Conservation (phyloP, 2,329 filamentous ascomycete genomes). For the Gaeumannomyces tritici region DNA sequence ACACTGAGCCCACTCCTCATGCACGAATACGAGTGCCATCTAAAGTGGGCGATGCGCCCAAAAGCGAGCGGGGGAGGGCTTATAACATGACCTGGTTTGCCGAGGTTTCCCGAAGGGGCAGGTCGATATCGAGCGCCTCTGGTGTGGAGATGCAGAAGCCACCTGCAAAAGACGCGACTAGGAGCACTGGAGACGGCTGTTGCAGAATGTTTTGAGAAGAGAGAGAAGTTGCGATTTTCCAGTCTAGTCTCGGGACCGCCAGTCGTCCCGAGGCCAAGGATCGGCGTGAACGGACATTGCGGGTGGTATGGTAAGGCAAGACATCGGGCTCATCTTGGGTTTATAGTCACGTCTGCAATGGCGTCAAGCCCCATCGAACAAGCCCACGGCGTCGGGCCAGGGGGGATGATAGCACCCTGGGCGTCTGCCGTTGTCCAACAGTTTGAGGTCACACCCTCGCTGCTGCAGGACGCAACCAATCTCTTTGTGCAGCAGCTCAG, state of each 20-base stretch:
- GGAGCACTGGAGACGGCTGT: too few species aligned
- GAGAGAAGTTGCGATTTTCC: not conserved
- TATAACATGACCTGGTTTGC: not conserved
- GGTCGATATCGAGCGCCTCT: not conserved
- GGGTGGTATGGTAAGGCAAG: not conserved
- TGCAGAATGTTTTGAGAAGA: too few species aligned
- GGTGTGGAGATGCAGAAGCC: not conserved
- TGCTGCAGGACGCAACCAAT: not conserved
- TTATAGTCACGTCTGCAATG: not conserved
- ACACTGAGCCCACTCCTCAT: too few species aligned
- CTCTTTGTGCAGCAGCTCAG: not conserved
- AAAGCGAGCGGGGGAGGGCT: not conserved
- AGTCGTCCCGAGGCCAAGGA: not conserved
- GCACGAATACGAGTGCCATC: not conserved
- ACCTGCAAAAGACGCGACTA: not conserved
- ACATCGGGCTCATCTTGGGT: not conserved
- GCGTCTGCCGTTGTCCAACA: not conserved
- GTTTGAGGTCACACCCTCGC: not conserved
- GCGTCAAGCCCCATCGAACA: not conserved
- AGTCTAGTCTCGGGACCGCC: not conserved
- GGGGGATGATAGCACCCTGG: constrained; percentile 21
- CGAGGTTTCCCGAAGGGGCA: not conserved
- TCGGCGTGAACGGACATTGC: too few species aligned
- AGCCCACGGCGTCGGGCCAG: constrained; percentile 13
- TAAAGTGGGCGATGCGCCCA: not conserved